Evolutionary conservation across 1,139 yeast genomes (phyloP).

Genomic region (Blastobotrys arbuscula): DNA sequence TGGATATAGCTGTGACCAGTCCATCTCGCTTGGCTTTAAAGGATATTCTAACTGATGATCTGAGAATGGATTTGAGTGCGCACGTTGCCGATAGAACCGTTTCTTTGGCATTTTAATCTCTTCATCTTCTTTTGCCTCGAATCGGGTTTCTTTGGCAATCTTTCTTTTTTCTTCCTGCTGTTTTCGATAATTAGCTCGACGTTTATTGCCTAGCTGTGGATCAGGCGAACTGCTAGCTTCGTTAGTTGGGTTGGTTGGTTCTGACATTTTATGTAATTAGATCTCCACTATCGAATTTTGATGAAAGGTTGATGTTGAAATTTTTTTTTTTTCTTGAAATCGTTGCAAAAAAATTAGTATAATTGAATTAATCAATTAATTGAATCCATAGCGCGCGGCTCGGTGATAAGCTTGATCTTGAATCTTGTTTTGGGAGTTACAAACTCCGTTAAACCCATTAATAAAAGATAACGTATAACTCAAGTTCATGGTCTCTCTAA

Average conservation of each 20-base stretch:
- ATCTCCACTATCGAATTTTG: background rate
- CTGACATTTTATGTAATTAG: background rate
- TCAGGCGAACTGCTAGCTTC: background rate
- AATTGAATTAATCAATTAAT: too few species aligned
- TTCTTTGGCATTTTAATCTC: conserved; percentile 77
- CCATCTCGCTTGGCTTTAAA: conserved; percentile 70
- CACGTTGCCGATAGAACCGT: conserved; percentile 90
- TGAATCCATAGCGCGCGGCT: too few species aligned
- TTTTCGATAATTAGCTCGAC: conserved; percentile 37
- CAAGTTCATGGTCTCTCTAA: too few species aligned
- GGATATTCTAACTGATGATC: conserved; percentile 94
- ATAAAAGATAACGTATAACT: too few species aligned
- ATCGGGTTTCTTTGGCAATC: conserved; percentile 31
- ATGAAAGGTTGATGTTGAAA: background rate
- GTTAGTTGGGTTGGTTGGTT: too few species aligned
- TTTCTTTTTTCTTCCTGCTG: conserved; percentile 37
- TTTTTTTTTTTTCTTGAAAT: too few species aligned
- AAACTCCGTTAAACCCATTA: too few species aligned
- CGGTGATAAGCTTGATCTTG: too few species aligned
- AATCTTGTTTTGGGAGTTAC: too few species aligned
- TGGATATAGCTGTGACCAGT: conserved; percentile 79
- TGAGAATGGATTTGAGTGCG: conserved; percentile 95
- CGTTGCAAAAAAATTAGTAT: too few species aligned
- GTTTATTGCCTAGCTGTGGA: conserved; percentile 17
- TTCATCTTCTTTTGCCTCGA: conserved; percentile 47